Conservation (phyloP, 1,284 basidiomycete genomes). For the Ustilago tritici region DNA sequence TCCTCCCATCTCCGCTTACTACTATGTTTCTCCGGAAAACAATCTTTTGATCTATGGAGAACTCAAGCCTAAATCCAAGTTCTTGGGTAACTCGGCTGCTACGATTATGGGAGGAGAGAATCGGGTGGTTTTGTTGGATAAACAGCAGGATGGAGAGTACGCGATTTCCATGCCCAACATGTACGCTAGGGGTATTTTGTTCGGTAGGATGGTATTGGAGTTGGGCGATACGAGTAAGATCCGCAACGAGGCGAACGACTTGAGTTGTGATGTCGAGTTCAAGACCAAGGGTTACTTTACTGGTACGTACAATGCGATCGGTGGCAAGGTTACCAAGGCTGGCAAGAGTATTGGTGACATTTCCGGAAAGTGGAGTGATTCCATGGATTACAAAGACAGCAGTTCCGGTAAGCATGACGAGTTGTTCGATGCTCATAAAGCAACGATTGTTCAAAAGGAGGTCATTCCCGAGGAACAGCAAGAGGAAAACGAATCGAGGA, state of each 20-base stretch:
- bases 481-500: conserved; percentile 85
- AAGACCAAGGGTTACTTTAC: conserved; percentile 99
- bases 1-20: conserved; percentile 95
- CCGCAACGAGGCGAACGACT: conserved; percentile 81
- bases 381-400: conserved; percentile 84
- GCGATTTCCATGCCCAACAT: conserved; percentile 69
- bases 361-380: conserved; percentile 88
- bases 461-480: conserved; percentile 87
- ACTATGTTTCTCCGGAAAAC: conserved; percentile 94
- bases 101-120: conserved; percentile 91
- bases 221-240: conserved; percentile 91
- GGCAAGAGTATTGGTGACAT: conserved; percentile 84
- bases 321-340: conserved; percentile 82
- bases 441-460: conserved; percentile 82
- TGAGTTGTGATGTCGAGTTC: conserved; percentile 90
- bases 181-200: conserved; percentile 94
- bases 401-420: conserved; percentile 77
- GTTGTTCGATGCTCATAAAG: conserved; percentile 84
- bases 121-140: conserved; percentile 63
- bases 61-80: conserved; percentile 92
- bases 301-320: conserved; percentile 91
- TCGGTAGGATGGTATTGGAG: conserved; percentile 98
- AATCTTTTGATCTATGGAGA: conserved; percentile 84
- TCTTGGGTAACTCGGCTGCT: conserved; percentile 82
- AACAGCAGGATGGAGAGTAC: conserved; percentile 65